Percentiles rank a stretch among this genome's conserved stretches.
phyloP scores from a whole-genome alignment of 768 basidiomycete genomes.

The Glaciozyma antarctica region DNA sequence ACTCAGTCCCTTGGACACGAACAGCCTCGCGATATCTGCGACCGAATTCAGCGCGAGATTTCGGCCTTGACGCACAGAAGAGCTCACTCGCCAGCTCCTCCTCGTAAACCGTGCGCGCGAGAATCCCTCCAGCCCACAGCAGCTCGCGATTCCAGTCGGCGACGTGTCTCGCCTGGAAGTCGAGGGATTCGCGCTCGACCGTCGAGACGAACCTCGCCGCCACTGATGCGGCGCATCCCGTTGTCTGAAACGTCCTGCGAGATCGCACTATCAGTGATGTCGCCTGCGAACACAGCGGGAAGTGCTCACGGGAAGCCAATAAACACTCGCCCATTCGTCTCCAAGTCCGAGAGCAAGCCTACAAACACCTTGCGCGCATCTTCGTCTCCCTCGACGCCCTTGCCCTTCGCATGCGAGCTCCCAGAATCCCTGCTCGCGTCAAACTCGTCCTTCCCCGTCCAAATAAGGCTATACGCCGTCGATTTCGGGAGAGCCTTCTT shows the following conservation, averaged over 20 bases:
- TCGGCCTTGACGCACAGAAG: conserved; percentile 53
- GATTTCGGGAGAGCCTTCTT: conserved; percentile 82
- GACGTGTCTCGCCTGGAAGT: conserved; percentile 30
- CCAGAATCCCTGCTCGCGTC: conserved; percentile 9
- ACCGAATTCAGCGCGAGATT: conserved; percentile 36
- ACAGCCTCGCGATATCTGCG: conserved; percentile 10
- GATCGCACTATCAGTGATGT: background rate
- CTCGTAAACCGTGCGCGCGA: conserved; percentile 75
- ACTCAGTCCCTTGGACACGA: background rate
- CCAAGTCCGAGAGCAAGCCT: conserved; percentile 25
- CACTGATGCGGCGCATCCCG: conserved; percentile 62
- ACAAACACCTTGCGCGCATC: conserved; percentile 26
- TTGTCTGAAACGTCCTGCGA: conserved; percentile 57
- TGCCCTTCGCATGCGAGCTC: background rate
- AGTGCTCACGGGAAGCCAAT: conserved; percentile 24
- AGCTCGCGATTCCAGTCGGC: conserved; percentile 75
- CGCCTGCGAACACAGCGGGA: background rate
- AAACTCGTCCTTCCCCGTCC: conserved; percentile 40
- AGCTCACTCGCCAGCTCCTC: conserved; percentile 58
- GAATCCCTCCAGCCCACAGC: conserved; percentile 69
- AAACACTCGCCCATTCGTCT: conserved; percentile 26
- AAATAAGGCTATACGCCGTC: conserved; percentile 74
- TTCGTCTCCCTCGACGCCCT: conserved; percentile 8
- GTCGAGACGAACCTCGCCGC: conserved; percentile 86
- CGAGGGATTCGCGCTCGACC: conserved; percentile 79